Conservation (phyloP, 306 rosid species). For the Crataegus laevigata region DNA sequence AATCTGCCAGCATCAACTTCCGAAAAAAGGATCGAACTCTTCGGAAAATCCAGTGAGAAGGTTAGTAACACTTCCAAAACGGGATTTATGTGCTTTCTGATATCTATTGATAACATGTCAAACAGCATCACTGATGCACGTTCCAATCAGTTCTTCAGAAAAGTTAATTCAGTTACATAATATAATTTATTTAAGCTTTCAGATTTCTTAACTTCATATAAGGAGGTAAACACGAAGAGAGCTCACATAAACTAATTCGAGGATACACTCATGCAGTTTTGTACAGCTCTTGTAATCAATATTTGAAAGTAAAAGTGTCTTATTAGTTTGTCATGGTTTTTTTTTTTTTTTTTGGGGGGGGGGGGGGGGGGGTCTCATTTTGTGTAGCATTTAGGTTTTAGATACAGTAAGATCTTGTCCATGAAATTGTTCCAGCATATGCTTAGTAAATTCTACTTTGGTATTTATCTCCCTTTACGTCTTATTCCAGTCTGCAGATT, state of each 20-base stretch:
- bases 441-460: background rate
- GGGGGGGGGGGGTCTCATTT: background rate
- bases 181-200: background rate
- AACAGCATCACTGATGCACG: background rate
- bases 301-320: background rate
- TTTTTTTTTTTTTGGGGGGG: too few relatives aligned
- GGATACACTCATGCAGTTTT: background rate
- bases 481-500: constrained; percentile 41
- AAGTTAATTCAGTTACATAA: background rate
- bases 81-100: constrained; percentile 3
- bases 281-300: background rate
- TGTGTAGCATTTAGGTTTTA: background rate
- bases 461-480: background rate
- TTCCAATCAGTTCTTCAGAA: background rate
- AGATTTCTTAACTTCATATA: background rate
- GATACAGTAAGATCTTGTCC: background rate
- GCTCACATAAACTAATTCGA: background rate
- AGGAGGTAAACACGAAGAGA: background rate
- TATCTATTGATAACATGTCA: background rate
- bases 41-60: constrained; percentile 28
- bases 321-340: background rate
- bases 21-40: constrained; percentile 30
- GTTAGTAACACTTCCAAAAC: constrained; percentile 40
- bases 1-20: constrained; percentile 23
- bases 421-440: background rate